Conservation (phyloP, 2,329 filamentous ascomycete species). For the Exophiala calicioides region DNA sequence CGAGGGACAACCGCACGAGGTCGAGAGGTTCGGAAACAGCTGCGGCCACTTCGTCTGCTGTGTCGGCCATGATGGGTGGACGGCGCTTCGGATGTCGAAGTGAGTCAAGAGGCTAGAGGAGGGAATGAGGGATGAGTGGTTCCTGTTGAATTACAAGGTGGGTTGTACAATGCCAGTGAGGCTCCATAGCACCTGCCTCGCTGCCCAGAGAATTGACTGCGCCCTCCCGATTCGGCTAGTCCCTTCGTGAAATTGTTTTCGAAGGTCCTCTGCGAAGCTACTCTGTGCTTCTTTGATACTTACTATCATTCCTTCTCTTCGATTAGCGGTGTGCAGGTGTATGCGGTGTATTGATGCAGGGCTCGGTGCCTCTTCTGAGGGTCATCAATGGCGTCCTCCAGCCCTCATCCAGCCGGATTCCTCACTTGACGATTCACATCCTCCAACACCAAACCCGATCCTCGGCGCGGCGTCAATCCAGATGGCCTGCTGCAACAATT, state of each 20-base stretch:
- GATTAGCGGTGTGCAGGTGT: no score
- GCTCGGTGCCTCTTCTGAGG: conserved; percentile 26
- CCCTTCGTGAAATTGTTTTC: no score
- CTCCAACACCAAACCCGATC: conserved; percentile 14
- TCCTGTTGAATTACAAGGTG: no score
- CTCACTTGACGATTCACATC: conserved; percentile 27
- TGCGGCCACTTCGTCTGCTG: conserved; percentile 67
- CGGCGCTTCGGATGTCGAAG: background rate
- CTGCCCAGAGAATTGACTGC: no score
- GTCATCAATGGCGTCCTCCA: conserved; percentile 23
- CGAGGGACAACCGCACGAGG: conserved; percentile 84
- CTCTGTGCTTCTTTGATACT: background rate
- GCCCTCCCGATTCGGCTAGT: no score
- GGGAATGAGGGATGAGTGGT: no score
- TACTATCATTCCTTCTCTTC: no score
- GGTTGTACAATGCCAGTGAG: no score
- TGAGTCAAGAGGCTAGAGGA: no score
- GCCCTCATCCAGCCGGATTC: conserved; percentile 25
- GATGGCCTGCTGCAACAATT: conserved; percentile 6
- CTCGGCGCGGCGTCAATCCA: conserved; percentile 4
- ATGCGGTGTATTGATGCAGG: conserved; percentile 25
- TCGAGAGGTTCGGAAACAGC: conserved; percentile 90
- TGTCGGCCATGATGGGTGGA: conserved; percentile 71
- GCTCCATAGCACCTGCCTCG: no score
- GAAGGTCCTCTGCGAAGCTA: no score